Base-by-base conservation (phyloP, 148 eudicot genomes). In the Persicaria maculosa region DNA sequence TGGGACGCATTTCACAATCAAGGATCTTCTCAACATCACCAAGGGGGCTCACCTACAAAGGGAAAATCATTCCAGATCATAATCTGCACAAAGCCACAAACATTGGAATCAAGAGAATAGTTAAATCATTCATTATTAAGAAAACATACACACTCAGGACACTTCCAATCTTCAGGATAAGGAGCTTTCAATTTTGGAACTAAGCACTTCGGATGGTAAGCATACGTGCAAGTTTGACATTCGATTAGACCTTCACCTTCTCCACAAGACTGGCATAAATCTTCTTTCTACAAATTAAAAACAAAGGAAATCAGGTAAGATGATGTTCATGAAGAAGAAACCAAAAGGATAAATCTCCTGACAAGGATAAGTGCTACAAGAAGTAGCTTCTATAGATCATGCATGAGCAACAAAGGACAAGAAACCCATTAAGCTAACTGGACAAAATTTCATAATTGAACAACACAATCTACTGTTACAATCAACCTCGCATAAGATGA, bases 1-100 rank as follows among this genome's bases (percentile, higher is more conserved):
- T 86, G 40, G 94, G 97, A 10, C 99, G 91, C 90, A 77, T 75
- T 79, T 90, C 97, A 84, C 83, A 90, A 82, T 95, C 99, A 76
- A 95, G 82, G 69, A 95, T 92, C 80, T 90, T 95, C 45, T 95
- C 99, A 83, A 92, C 91, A 52, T 92, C 97, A 83, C 71, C 89
- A 14, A 95, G 89, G 47, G 96, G 93, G 76, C 86, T 88, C 78
- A 89, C 97, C 99, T 95, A 86, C 80, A 79, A 75, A 82, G 53
- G 73, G 3, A 62, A 40, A 70, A 65, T 65, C 45, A 40, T 43
- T 40, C 44, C 47, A 40, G 19, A 65, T 65, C 62, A 57, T 57
- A 57, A 17, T 57, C 25, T 19, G 62, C 31, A 57, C 14, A 22
- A 22, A 22, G 25, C 25, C 25, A 22, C 25, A 40, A 14, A 43